Evolutionary conservation across 1,284 basidiomycete genomes (phyloP), one percentile per base, ranked within the genome.

Genomic region (Boletus holoroseus): DNA sequence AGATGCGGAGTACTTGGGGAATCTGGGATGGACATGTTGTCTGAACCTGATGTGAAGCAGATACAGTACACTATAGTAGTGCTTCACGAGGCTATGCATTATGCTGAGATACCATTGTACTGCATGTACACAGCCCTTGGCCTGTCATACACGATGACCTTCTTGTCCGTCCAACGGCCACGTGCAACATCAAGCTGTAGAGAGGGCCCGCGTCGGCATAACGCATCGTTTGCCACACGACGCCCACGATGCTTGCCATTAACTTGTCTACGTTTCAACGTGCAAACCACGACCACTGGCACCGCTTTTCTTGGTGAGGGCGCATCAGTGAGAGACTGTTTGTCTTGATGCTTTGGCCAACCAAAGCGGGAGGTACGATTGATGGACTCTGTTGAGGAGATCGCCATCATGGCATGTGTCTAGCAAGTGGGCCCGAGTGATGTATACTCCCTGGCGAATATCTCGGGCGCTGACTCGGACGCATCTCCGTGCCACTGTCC

Each of bases 201-300:
- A 48, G 26, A n/a, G 35, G 16, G 2, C 27, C 26, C 20, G 26
- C 24, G 26, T 46, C 11, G 2, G 20, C n/a, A 9, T 7, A 11
- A 20, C 16, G 16, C 11, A 26, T 32, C 32, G 8, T 34, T 30
- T 41, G 32, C 40, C 12, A 32, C 44, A 30, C 40, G 55, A 35
- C 20, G 8, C 38, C 44, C 55, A 60, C 57, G 53, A 44, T 53
- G 48, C n/a, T 38, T 31, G 26, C 32, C 22, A 12, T 20, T 18
- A 27, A 13, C 18, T n/a, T 4, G 20, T n/a, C 26, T 20, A 7
- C 16, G 7, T 44, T 39, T 39, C 46, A 47, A 52, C 54, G 56
- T 47, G 59, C 22, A 53, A 27, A 37, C 20, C 55, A 41, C 13
- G 36, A 46, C 13, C 15, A 24, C 13, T 24, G 2, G 26, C 27